Percentiles rank a stretch among this genome's conserved stretches.
These are phyloP conservation scores for Ensete glaucum DNA, from an alignment of 176 grass and related monocot genomes.

Conservation along the genomic window DNA sequence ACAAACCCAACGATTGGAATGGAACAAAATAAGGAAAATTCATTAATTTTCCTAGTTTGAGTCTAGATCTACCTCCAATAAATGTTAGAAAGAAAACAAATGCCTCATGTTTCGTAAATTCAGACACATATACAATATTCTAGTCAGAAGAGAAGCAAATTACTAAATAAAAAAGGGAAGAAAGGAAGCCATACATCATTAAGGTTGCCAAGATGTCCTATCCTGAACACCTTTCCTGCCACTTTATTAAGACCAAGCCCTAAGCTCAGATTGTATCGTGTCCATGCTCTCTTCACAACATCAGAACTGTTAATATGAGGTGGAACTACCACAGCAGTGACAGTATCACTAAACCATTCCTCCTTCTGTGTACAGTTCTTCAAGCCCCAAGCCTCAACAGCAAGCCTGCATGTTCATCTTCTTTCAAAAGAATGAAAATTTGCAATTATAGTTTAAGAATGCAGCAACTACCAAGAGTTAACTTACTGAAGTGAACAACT, in stretches of 20 bases:
- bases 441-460: not conserved
- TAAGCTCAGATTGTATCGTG: slow-evolving; percentile 83
- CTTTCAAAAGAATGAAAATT: not conserved
- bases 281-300: slow-evolving; percentile 51
- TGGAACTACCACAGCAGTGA: slow-evolving; percentile 83
- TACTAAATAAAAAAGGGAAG: not conserved
- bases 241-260: slow-evolving; percentile 89
- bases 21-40: too few relatives aligned
- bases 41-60: too few relatives aligned
- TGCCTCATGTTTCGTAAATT: too few relatives aligned
- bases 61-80: too few relatives aligned
- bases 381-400: slow-evolving; percentile 90
- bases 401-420: slow-evolving; percentile 35
- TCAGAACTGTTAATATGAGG: slow-evolving; percentile 32
- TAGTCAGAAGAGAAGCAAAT: too few relatives aligned
- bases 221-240: slow-evolving; percentile 41
- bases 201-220: slow-evolving; percentile 81
- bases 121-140: too few relatives aligned
- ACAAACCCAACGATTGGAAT: too few relatives aligned
- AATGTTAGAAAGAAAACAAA: too few relatives aligned
- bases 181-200: slow-evolving; percentile 49
- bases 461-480: not conserved
- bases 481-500: not conserved
- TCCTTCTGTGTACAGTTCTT: slow-evolving; percentile 91
- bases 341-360: slow-evolving; percentile 87